Conservation (phyloP, 805 yeast genomes). For the Blastobotrys terrestris region DNA sequence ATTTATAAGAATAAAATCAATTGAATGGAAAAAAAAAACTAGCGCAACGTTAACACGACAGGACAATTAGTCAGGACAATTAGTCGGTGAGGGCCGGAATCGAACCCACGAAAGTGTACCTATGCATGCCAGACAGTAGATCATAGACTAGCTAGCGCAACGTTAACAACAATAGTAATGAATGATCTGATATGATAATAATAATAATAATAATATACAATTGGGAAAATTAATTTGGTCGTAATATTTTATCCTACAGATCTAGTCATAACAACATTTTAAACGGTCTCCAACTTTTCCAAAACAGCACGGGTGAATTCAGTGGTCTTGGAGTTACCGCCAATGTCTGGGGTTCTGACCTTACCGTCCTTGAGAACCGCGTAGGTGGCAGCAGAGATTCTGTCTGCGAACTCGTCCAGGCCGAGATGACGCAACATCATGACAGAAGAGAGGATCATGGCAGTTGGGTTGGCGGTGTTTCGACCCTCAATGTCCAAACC, state of each 20-base stretch:
- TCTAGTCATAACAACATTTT: conserved; percentile 1
- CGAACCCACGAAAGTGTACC: too few relatives aligned
- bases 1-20: too few relatives aligned
- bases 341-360: conserved; percentile 80
- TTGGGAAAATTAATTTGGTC: too few relatives aligned
- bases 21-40: too few relatives aligned
- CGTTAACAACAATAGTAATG: too few relatives aligned
- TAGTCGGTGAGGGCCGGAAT: too few relatives aligned
- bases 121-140: too few relatives aligned
- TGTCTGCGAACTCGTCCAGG: conserved; percentile 74
- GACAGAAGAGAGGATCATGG: conserved; percentile 86
- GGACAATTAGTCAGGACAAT: too few relatives aligned
- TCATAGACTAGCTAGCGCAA: too few relatives aligned
- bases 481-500: conserved; percentile 94
- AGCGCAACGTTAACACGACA: too few relatives aligned
- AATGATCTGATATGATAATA: too few relatives aligned
- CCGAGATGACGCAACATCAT: conserved; percentile 96
- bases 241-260: not conserved
- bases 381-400: conserved; percentile 83
- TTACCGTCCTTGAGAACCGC: conserved; percentile 85
- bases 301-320: conserved; percentile 93
- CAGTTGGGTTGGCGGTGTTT: conserved; percentile 96
- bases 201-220: too few relatives aligned
- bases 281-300: conserved; percentile 47
- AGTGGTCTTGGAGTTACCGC: conserved; percentile 83